A percentile compares a stretch with the other conserved stretches of the same genome.
Evolutionary conservation across 2,329 filamentous ascomycete species (phyloP).

Genomic region (Pseudogymnoascus sp.): DNA sequence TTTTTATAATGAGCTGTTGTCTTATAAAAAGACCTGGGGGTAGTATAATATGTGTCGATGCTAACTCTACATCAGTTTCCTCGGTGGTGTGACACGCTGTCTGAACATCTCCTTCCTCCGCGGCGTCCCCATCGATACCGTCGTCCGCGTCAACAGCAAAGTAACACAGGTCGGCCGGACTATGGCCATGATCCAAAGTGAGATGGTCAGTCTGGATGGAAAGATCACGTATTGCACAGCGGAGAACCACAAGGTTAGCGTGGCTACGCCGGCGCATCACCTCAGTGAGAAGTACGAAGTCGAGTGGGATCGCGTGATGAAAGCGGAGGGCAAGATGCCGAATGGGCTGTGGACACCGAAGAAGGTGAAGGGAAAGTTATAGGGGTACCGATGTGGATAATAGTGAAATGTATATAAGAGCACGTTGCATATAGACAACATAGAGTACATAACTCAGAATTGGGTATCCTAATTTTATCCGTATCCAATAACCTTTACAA

Average conservation of each 20-base stretch:
- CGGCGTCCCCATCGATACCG: conserved; percentile 40
- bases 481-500: not conserved
- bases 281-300: conserved; percentile 27
- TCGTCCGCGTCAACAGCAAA: conserved; percentile 35
- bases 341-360: not conserved
- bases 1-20: not conserved
- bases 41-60: not conserved
- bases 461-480: conserved; percentile 1
- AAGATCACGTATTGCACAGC: conserved; percentile 41
- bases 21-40: not conserved
- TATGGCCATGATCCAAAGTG: conserved; percentile 44
- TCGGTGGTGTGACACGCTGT: conserved; percentile 43
- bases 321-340: conserved; percentile 18
- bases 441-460: conserved; percentile 2
- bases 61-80: conserved; percentile 29
- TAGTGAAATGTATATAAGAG: not conserved
- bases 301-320: conserved; percentile 39
- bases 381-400: not conserved
- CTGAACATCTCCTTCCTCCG: conserved; percentile 46
- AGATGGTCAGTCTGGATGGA: conserved; percentile 43
- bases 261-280: conserved; percentile 35
- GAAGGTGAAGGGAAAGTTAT: conserved; percentile 5
- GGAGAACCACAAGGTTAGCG: conserved; percentile 46
- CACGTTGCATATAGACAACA: not conserved
- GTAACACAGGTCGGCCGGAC: conserved; percentile 41